phyloP scores from a whole-genome alignment of 495 filamentous ascomycete genomes.

The Tuber aestivum region DNA sequence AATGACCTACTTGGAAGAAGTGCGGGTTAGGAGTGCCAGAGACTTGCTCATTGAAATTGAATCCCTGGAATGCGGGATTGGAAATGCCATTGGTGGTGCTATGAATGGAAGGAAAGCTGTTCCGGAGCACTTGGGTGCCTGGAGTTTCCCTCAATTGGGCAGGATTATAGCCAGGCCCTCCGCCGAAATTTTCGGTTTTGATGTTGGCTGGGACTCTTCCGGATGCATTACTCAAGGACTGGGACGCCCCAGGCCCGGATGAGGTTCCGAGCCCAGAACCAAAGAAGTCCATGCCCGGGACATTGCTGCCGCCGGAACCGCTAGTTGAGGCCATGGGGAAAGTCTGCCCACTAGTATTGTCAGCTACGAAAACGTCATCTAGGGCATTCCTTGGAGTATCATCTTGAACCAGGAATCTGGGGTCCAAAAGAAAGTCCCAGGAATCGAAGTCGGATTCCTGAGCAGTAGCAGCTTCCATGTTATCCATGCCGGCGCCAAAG shows the following conservation, averaged over 20 bases:
- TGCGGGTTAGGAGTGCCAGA: not conserved
- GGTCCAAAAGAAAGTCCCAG: not conserved
- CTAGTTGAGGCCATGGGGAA: not conserved
- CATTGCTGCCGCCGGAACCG: not conserved
- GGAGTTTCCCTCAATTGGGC: not conserved
- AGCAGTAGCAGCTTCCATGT: not conserved
- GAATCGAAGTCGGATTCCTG: not conserved
- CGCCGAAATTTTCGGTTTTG: not conserved
- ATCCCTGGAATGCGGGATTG: not conserved
- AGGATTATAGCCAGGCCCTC: not conserved
- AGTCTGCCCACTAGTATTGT: not conserved
- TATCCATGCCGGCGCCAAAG: not conserved
- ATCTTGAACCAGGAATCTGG: not conserved
- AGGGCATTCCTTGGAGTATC: not conserved
- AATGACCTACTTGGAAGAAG: not conserved
- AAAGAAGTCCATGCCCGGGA: not conserved
- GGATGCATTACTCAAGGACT: not conserved
- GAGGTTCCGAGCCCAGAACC: not conserved
- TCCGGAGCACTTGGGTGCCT: not conserved
- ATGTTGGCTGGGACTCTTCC: not conserved
- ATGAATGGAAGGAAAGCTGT: not conserved
- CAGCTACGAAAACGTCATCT: not conserved
- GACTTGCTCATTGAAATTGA: not conserved
- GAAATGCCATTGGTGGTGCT: not conserved
- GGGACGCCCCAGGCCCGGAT: not conserved